Evolutionary conservation across 2,329 filamentous ascomycete genomes (phyloP).

Genomic region (Coniochaeta hoffmannii): DNA sequence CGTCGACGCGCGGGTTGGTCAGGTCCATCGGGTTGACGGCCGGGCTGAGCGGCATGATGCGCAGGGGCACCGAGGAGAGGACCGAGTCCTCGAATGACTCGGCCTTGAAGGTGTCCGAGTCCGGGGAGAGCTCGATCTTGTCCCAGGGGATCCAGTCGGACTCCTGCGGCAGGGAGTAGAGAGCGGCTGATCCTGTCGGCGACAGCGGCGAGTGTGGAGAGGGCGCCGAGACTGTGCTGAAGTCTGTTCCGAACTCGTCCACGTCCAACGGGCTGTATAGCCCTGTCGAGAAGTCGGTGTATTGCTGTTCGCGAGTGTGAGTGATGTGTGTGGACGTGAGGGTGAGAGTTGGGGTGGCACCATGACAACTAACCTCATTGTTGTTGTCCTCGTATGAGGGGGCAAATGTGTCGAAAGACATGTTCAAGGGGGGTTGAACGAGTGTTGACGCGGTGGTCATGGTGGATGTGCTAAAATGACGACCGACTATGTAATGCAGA

Average conservation of each 20-base stretch:
- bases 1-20: slow-evolving; percentile 10
- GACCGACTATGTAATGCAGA: background rate
- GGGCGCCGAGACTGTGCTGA: slow-evolving; percentile 26
- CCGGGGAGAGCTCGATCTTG: slow-evolving; percentile 19
- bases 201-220: slow-evolving; percentile 25
- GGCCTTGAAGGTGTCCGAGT: slow-evolving; percentile 21
- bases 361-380: slow-evolving; percentile 1
- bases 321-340: background rate
- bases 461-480: background rate
- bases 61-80: slow-evolving; percentile 16
- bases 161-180: slow-evolving; percentile 19
- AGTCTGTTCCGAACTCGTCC: slow-evolving; percentile 24
- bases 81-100: slow-evolving; percentile 22
- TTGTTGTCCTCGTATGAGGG: slow-evolving; percentile 1
- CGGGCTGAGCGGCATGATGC: slow-evolving; percentile 20
- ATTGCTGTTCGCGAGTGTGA: slow-evolving; percentile 7
- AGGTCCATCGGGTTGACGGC: slow-evolving; percentile 27
- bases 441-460: background rate
- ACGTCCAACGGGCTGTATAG: slow-evolving; percentile 19
- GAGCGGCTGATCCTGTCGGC: slow-evolving; percentile 17
- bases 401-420: background rate
- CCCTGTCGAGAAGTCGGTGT: slow-evolving; percentile 17
- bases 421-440: background rate
- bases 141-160: slow-evolving; percentile 24
- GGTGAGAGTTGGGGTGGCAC: slow-evolving; percentile 5